Base-by-base conservation (phyloP, 78 protist species). In the slime mould (Dictyostelium discoideum) region DNA sequence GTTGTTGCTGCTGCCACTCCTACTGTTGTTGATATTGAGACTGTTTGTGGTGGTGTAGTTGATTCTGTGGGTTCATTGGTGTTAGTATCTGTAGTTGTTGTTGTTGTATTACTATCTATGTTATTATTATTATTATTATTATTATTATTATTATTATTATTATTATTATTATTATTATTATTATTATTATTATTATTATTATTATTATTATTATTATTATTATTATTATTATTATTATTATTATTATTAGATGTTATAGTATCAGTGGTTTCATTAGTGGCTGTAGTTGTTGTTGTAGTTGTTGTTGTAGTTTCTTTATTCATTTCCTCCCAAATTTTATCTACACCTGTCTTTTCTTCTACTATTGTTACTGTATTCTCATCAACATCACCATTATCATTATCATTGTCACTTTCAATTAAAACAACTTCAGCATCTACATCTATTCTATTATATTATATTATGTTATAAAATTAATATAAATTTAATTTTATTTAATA, bases 251-350 rank as follows among this genome's bases (percentile, higher is more conserved):
- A 44, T 26, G 13, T 26, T 69, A 69, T 8, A 26, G 77, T 24
- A 10, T 20, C 37, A n/a, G 32, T 46, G 29, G 22, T 16, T 20
- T 78, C 48, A 16, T 44, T 42, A 2, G 24, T 26, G 0, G 44
- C 42, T 76, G n/a, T 40, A 3, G 20, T 10, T 11, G 40, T 72
- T 5, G n/a, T 14, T n/a, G n/a, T n/a, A n/a, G n/a, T n/a, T n/a
- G 20, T 10, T 11, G 40, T 72, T 5, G n/a, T 14, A 13, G n/a
- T 74, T 29, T 74, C 54, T 82, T 82, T 42, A 50, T 82, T 82
- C 86, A 82, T 82, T 5, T 82, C 74, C 14, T 82, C 86, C 86
- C 86, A 82, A 39, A 50, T 82, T 42, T 44, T 24, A 82, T 82
- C 73, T 29, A 82, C 54, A 82, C 50, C 20, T 16, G 40, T 39